Base-by-base conservation (phyloP, 2,329 filamentous ascomycete species). In the Stachybotrys chartarum region DNA sequence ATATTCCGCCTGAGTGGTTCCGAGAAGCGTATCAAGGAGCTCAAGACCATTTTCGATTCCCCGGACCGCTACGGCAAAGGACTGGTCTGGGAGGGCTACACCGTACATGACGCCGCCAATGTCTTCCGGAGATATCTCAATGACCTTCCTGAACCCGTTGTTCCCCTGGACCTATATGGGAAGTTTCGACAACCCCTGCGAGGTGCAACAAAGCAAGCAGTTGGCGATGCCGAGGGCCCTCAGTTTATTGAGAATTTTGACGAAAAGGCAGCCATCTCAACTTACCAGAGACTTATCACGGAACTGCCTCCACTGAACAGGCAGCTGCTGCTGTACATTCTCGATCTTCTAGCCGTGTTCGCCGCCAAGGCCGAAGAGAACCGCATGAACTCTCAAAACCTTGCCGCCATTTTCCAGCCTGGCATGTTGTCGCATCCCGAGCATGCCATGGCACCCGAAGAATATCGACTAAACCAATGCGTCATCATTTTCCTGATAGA, bases 401-500 rank as follows among this genome's bases (percentile, higher is more conserved):
- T 99, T 50, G 90, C 94, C 10, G 93, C 94, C 55, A 99, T 99
- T 66, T 99, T 99, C 70, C 94, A 99, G 69, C 94, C 94, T 0
- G 94, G 94, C 55, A 89, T 99, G 75, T 81, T 99, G 14, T 97
- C 92, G 2, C 94, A 99, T 69, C 94, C 94, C 1, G 78, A 83
- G 57, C 94, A 99, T 70, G 92, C 96, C 66, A 97, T 99, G 93
- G 87, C 91, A 1, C 94, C 94, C 0, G 84, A 89, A 56, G 93
- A 97, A 67, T 99, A 99, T 69, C 86, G 91, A 35, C 78, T 99
- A 6, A 97, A 95, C 68, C 94, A 99, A 78, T 93, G 94, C 65
- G 93, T 99, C 18, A 81, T 99, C 60, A 96, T 99, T 52, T 99
- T 99, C 71, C 76, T 99, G 63, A 99, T 99, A 61, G 92, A 97